Evolutionary conservation across 306 rosid genomes (phyloP), one percentile per base, ranked within the genome.

Genomic region (Canavalia gladiata): DNA sequence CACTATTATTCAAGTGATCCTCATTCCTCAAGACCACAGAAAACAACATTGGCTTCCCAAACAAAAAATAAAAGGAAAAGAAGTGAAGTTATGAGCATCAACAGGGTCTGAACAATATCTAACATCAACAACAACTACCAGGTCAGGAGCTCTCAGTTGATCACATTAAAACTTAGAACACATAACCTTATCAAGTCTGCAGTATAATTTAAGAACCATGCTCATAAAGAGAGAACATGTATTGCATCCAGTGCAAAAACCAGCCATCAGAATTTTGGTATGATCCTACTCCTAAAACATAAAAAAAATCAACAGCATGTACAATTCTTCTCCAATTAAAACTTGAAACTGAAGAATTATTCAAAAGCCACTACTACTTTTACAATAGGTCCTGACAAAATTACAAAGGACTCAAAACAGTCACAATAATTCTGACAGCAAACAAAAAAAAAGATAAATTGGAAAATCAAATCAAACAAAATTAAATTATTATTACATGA

Each of bases 261-360:
- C 59, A 78, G 7, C 33, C 45, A 69, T 59, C 60, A 68, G 42
- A 49, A 69, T 57, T 30, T 25, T 58, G 33, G 18, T 4, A 70
- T 10, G 46, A 56, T 64, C 66, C 42, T 18, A 76, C 45, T 63
- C 45, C 7, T 18, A 68, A 46, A 58, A 37, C 47, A 75, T 39
- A 39, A 75, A 4, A 56, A 18, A 64, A 59, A 37, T 39, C 49
- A 71, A 29, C 12, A 50, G 54, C 68, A 68, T 43, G 28, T 30
- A 55, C 7, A 72, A 57, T 65, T 67, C 25, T 5, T 35, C 52
- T 31, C 25, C 42, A 54, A 54, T 52, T 28, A 34, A 60, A 84
- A 68, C 55, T 51, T 31, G 10, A 58, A 66, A 68, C 65, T 67
- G 29, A 39, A 50, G 49, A 77, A 35, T 39, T 0, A 75, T 56